These are phyloP conservation scores for Lactifluus subvellereus DNA, from an alignment of 768 basidiomycete genomes.

Conservation along the genomic window DNA sequence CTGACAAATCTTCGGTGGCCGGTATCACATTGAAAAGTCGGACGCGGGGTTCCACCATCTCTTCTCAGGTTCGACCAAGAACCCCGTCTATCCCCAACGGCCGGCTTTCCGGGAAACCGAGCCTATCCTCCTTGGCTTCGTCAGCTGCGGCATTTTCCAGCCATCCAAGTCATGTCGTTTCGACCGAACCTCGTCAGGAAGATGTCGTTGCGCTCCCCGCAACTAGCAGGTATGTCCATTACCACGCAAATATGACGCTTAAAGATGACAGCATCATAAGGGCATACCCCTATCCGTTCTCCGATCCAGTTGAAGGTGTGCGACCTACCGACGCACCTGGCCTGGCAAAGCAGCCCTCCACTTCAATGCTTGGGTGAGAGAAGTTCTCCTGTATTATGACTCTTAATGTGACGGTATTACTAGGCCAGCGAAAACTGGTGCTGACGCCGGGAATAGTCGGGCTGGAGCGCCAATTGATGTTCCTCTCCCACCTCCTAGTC, in stretches of 20 bases:
- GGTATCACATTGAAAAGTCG: slow-evolving; percentile 13
- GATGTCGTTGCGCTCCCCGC: not conserved
- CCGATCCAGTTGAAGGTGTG: slow-evolving; percentile 9
- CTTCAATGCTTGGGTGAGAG: slow-evolving; percentile 13
- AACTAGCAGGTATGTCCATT: slow-evolving; percentile 7
- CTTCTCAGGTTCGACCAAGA: slow-evolving; percentile 22
- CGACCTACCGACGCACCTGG: not conserved
- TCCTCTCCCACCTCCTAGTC: slow-evolving; percentile 14
- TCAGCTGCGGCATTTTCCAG: slow-evolving; percentile 7
- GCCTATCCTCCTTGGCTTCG: slow-evolving; percentile 17
- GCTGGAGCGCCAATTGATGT: slow-evolving; percentile 12
- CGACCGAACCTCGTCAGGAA: slow-evolving; percentile 11
- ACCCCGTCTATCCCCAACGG: slow-evolving; percentile 19
- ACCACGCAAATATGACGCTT: not conserved
- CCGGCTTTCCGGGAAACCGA: slow-evolving; percentile 17
- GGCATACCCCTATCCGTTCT: slow-evolving; percentile 1
- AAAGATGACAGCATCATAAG: not conserved
- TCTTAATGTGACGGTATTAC: not conserved
- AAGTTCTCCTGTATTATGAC: not conserved
- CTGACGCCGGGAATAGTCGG: not conserved
- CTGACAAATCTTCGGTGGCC: slow-evolving; percentile 11
- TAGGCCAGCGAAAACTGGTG: not conserved
- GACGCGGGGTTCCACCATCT: slow-evolving; percentile 22
- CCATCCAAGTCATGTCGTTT: not conserved
- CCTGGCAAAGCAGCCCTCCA: not conserved